Base-by-base conservation (phyloP, 2,329 filamentous ascomycete genomes). In the Neofusicoccum parvum region DNA sequence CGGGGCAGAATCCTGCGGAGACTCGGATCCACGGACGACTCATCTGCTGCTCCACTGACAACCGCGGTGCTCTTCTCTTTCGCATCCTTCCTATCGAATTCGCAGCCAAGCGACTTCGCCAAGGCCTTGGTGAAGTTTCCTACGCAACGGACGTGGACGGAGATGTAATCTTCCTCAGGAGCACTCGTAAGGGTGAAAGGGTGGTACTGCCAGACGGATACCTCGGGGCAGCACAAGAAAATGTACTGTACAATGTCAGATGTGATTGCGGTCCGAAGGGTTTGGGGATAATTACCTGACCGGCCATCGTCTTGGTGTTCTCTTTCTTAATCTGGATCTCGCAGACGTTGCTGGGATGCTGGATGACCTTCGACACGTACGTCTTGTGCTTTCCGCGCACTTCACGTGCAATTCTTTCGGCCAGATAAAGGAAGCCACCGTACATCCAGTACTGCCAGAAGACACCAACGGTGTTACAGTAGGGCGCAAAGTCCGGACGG, bases 291-390 rank as follows among this genome's bases (percentile, higher is more conserved):
- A 10, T 45, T 32, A 65, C 63, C 53, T 65, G 63, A 59, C 92
- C 92, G 20, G 92, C 90, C 62, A 86, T 85, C 3, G 91, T 92
- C 82, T 90, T 92, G 50, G 91, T 94, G 79, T 92, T 83, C 74
- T 94, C 91, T 80, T 95, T 95, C 84, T 94, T 94, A 81, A 96
- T 93, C 80, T 95, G 92, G 67, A 96, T 94, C 80, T 96, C 92
- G 76, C 91, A 91, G 17, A 96, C 92, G 73, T 93, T 92, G 82
- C 90, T 92, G 7, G 92, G 92, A 77, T 96, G 92, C 80, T 95
- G 92, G 69, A 96, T 89, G 68, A 96, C 92, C 81, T 95, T 95
- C 69, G 90, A 92, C 67, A 96, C 91, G 76, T 90, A 92, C 15
- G 92, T 94, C 84, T 90, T 92, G 82, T 94, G 91, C 32, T 88